Evolutionary conservation across 2,329 filamentous ascomycete genomes (phyloP).

Genomic region (Gnomoniopsis sp.): DNA sequence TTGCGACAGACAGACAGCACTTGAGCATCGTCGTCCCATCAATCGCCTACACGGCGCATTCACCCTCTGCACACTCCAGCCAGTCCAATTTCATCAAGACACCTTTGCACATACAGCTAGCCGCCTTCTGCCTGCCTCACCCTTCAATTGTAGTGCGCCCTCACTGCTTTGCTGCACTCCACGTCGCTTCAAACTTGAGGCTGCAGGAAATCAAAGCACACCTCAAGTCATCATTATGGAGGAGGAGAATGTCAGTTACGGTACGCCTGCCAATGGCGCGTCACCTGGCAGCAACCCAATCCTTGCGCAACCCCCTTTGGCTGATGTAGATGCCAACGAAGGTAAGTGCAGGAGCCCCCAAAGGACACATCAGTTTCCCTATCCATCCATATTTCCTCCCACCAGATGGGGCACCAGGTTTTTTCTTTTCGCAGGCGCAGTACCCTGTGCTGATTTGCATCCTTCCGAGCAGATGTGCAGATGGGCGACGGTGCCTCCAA

Average conservation of each 20-base stretch:
- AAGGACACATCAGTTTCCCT: not conserved
- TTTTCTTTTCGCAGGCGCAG: no score
- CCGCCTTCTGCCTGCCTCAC: not conserved
- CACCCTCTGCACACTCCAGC: not conserved
- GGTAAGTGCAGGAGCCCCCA: conserved; percentile 34
- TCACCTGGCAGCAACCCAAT: conserved; percentile 56
- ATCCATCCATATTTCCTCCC: not conserved
- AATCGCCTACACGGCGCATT: conserved; percentile 7
- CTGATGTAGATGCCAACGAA: conserved; percentile 41
- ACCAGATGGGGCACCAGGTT: no score
- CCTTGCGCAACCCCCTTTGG: conserved; percentile 51
- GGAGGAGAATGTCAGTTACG: conserved; percentile 52
- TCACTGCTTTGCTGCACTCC: not conserved
- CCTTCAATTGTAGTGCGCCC: conserved; percentile 16
- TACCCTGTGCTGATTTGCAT: not conserved
- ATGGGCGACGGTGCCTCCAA: conserved; percentile 53
- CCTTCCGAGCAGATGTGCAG: conserved; percentile 50
- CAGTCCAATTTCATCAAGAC: not conserved
- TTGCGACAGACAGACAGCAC: conserved; percentile 4
- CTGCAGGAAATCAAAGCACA: conserved; percentile 14
- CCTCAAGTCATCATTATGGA: conserved; percentile 49
- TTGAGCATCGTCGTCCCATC: not conserved
- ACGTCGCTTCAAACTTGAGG: conserved; percentile 1
- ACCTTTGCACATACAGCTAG: not conserved
- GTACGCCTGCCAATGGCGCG: conserved; percentile 53